phyloP scores from a whole-genome alignment of 345 rosid species.

The Euphorbia lathyris region DNA sequence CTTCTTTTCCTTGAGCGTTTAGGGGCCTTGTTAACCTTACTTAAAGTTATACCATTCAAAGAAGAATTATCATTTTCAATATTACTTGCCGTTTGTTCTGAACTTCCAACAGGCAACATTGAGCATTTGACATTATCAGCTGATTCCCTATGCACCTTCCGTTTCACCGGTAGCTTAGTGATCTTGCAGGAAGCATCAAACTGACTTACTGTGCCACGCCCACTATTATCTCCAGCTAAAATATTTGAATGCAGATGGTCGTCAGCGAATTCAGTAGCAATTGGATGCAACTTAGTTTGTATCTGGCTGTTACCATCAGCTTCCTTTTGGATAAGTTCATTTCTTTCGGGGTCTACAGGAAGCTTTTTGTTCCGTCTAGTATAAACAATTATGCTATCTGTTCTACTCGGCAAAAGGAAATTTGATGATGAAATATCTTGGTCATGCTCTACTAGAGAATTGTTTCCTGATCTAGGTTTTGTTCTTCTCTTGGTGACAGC shows the following conservation, averaged over 20 bases:
- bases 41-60: not conserved
- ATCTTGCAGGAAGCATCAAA: constrained; percentile 3
- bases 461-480: constrained; percentile 8
- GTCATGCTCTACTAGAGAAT: constrained; percentile 5
- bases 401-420: not conserved
- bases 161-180: not conserved
- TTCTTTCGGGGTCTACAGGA: not conserved
- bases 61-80: not conserved
- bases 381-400: not conserved
- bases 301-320: constrained; percentile 9
- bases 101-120: not conserved
- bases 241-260: constrained; percentile 16
- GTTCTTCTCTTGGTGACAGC: constrained; percentile 9
- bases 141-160: constrained; percentile 6
- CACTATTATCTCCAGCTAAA: not conserved
- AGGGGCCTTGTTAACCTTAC: not conserved
- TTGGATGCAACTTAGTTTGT: constrained; percentile 7
- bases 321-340: constrained; percentile 8
- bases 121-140: not conserved
- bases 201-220: not conserved
- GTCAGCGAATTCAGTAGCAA: constrained; percentile 15
- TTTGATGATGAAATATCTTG: constrained; percentile 1
- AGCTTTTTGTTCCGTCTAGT: constrained; percentile 14
- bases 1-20: not conserved
- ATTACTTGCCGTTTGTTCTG: not conserved